phyloP scores from a whole-genome alignment of 805 yeast species.

The Candida sonorensis region DNA sequence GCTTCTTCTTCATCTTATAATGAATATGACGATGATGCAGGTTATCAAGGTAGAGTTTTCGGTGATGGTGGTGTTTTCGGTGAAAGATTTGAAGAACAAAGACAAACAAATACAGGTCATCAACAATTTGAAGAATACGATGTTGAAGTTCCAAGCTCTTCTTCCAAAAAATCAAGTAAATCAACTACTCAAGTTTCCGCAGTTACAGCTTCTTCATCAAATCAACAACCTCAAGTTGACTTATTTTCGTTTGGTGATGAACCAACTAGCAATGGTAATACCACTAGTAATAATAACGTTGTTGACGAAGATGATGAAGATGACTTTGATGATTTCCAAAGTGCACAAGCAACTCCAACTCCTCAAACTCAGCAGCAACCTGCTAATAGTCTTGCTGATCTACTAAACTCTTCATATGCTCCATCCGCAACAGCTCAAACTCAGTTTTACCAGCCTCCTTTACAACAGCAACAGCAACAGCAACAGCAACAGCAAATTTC shows the following conservation, averaged over 20 bases:
- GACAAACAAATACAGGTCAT: constrained; percentile 32
- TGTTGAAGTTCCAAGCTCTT: constrained; percentile 28
- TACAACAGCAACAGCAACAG: constrained; percentile 8
- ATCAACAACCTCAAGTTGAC: constrained; percentile 33
- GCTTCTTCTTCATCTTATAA: constrained; percentile 22
- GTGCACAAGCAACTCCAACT: constrained; percentile 62
- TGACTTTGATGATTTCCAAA: constrained; percentile 71
- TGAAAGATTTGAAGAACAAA: constrained; percentile 54
- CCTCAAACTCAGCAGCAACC: constrained; percentile 29
- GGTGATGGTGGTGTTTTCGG: constrained; percentile 73
- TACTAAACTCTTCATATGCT: constrained; percentile 24
- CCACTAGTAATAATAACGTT: constrained; percentile 14
- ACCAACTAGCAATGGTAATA: too few species aligned
- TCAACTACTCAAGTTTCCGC: constrained; percentile 31
- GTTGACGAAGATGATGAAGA: constrained; percentile 34
- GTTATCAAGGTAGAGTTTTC: constrained; percentile 44
- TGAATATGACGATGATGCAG: constrained; percentile 41
- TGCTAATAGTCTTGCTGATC: constrained; percentile 26
- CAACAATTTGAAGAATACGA: constrained; percentile 59
- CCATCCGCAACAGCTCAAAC: constrained; percentile 6
- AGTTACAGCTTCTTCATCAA: constrained; percentile 37
- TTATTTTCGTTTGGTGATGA: constrained; percentile 40
- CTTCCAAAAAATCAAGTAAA: constrained; percentile 22
- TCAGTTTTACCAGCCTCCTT: constrained; percentile 12
- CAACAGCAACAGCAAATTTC: constrained; percentile 10